These are phyloP conservation scores for Jimgerdemannia flammicorona DNA, from an alignment of 192 early-diverging fungal genomes.

Conservation along the genomic window DNA sequence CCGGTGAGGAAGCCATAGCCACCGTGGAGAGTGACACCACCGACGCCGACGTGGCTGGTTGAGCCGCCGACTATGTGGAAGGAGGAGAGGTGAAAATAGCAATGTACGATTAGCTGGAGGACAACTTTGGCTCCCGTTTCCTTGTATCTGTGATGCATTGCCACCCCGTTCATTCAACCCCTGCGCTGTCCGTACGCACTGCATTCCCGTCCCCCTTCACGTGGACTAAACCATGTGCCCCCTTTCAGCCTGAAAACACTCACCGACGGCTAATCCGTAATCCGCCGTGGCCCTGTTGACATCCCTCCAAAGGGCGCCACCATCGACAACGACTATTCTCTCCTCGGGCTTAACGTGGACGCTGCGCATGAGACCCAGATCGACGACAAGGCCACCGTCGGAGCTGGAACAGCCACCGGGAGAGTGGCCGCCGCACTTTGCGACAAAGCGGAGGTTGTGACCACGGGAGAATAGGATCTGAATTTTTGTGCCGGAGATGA, in stretches of 20 bases:
- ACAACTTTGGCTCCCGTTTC: too few relatives aligned
- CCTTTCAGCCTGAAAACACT: background rate
- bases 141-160: too few relatives aligned
- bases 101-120: too few relatives aligned
- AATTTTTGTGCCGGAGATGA: background rate
- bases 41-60: conserved; percentile 31
- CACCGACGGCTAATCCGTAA: conserved; percentile 26
- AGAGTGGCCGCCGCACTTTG: conserved; percentile 29
- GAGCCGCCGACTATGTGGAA: conserved; percentile 25
- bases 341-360: conserved; percentile 23
- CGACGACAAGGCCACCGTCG: conserved; percentile 23
- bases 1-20: conserved; percentile 48
- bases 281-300: conserved; percentile 23
- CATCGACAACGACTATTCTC: conserved; percentile 28
- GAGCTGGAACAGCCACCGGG: conserved; percentile 20
- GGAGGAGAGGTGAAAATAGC: background rate
- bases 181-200: too few relatives aligned
- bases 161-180: too few relatives aligned
- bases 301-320: conserved; percentile 39
- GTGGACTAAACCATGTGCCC: too few relatives aligned
- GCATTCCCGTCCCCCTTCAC: too few relatives aligned
- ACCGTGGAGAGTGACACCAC: conserved; percentile 41
- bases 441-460: conserved; percentile 18
- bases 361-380: conserved; percentile 14
- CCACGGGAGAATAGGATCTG: conserved; percentile 20